These are phyloP conservation scores for Hirschioporus abietinus DNA, from an alignment of 768 basidiomycete genomes.

Conservation along the genomic window DNA sequence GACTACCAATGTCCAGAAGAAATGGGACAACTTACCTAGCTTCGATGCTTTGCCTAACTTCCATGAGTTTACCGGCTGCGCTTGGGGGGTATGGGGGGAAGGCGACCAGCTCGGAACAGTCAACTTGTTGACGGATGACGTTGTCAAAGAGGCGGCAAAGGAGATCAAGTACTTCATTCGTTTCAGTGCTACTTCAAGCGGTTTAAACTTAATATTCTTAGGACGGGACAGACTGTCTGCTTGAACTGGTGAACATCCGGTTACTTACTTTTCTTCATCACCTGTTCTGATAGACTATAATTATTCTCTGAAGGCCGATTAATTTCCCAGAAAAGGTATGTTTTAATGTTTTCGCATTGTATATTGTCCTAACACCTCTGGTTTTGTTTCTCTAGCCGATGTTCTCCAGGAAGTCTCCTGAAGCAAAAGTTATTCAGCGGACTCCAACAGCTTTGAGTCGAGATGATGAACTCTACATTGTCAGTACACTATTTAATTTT, in stretches of 20 bases:
- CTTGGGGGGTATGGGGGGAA: slow-evolving; percentile 64
- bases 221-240: slow-evolving; percentile 48
- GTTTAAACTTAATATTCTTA: slow-evolving; percentile 17
- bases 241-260: slow-evolving; percentile 51
- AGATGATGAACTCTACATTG: slow-evolving; percentile 54
- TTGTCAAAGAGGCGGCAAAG: slow-evolving; percentile 51
- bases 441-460: slow-evolving; percentile 20
- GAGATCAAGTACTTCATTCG: slow-evolving; percentile 41
- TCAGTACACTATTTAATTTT: slow-evolving; percentile 15
- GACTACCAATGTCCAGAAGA: slow-evolving; percentile 17
- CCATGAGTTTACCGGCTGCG: slow-evolving; percentile 47
- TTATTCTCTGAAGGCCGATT: slow-evolving; percentile 42
- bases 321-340: slow-evolving; percentile 60
- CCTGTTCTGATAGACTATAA: slow-evolving; percentile 1
- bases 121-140: slow-evolving; percentile 56
- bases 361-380: slow-evolving; percentile 2
- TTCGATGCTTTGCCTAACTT: slow-evolving; percentile 46
- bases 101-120: slow-evolving; percentile 64
- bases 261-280: slow-evolving; percentile 1
- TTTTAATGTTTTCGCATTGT: background rate
- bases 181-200: slow-evolving; percentile 2
- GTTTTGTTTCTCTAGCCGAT: slow-evolving; percentile 36
- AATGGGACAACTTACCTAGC: slow-evolving; percentile 22
- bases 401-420: slow-evolving; percentile 50
- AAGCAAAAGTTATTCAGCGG: slow-evolving; percentile 34